Base-by-base conservation (phyloP, 139 green algal genomes). In the Chlamydomonas urium region DNA sequence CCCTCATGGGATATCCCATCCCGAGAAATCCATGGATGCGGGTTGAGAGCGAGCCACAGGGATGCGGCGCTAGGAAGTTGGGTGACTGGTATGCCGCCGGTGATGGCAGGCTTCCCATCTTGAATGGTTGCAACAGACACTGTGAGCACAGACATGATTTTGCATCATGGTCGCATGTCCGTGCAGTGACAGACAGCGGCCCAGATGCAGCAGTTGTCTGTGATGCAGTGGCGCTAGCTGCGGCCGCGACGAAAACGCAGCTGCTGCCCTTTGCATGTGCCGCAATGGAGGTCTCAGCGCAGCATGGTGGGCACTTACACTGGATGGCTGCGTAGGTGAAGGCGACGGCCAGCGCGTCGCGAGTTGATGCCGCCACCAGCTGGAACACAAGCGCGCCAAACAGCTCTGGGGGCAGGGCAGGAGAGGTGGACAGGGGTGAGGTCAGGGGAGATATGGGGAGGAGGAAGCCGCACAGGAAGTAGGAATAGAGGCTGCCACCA, bases 351-450 rank as follows among this genome's bases (percentile, higher is more conserved):
- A 82, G 35, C 19, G 71, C 19, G 33, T 71, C 37, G 6, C 23
- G 36, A 6, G 45, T 42, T 17, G 66, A 35, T 8, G 48, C 72
- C 1, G 63, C 57, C 36, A 79, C 38, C 36, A 83, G 66, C 72
- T 83, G 77, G 72, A 83, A 79, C 1, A 83, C 38, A 23, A 63
- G 19, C 1, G 53, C 65, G 33, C 77, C 77, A 3, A 83, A 23
- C 50, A 83, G 71, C 72, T 83, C 77, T 23, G 77, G 72, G 1
- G 67, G 4, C n/a, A 82, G 71, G 21, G 69, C 45, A 67, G 32
- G 24, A 10, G 5, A 74, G 10, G 66, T 79, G 74, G n/a, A n/a
- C n/a, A n/a, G n/a, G n/a, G n/a, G n/a, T n/a, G n/a, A n/a, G n/a
- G n/a, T n/a, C n/a, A n/a, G n/a, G n/a, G n/a, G n/a, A n/a, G n/a